Evolutionary conservation across 2,329 filamentous ascomycete genomes (phyloP).

Genomic region (Fusarium nisikadoi): DNA sequence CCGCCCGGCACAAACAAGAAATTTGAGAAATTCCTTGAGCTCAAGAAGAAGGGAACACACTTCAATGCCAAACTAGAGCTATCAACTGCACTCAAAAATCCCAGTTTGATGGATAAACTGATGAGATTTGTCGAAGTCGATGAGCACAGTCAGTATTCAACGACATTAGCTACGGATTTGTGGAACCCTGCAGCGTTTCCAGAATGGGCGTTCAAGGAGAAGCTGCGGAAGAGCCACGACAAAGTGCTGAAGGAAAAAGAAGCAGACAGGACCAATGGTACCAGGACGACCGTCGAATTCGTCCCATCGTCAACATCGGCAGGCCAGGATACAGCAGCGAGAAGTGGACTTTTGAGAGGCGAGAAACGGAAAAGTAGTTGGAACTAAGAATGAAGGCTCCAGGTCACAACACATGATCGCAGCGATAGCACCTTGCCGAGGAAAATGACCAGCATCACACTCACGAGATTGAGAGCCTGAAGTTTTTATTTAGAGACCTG

Average conservation of each 20-base stretch:
- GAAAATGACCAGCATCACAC: conserved; percentile 4
- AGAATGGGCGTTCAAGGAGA: conserved; percentile 62
- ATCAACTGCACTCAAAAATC: conserved; percentile 76
- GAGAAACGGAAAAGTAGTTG: conserved; percentile 51
- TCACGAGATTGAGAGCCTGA: conserved; percentile 14
- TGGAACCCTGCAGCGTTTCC: conserved; percentile 70
- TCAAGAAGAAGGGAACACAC: conserved; percentile 81
- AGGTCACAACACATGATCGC: neutral
- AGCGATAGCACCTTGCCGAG: neutral
- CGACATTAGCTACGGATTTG: conserved; percentile 64
- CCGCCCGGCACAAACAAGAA: conserved; percentile 67
- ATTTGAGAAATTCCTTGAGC: conserved; percentile 76
- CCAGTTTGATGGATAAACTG: conserved; percentile 76
- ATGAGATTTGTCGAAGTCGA: conserved; percentile 70
- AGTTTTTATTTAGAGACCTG: conserved; percentile 26
- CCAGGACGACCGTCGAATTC: conserved; percentile 60
- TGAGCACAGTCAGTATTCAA: conserved; percentile 70
- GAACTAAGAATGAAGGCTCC: conserved; percentile 37
- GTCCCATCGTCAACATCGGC: conserved; percentile 50
- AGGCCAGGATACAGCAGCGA: conserved; percentile 32
- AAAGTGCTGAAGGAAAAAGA: conserved; percentile 58
- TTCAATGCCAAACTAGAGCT: conserved; percentile 80
- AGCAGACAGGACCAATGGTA: conserved; percentile 55
- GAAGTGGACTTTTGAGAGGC: conserved; percentile 41
- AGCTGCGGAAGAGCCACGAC: conserved; percentile 61